phyloP scores from a whole-genome alignment of 805 yeast genomes.

The Candida khao-thaluensis region DNA sequence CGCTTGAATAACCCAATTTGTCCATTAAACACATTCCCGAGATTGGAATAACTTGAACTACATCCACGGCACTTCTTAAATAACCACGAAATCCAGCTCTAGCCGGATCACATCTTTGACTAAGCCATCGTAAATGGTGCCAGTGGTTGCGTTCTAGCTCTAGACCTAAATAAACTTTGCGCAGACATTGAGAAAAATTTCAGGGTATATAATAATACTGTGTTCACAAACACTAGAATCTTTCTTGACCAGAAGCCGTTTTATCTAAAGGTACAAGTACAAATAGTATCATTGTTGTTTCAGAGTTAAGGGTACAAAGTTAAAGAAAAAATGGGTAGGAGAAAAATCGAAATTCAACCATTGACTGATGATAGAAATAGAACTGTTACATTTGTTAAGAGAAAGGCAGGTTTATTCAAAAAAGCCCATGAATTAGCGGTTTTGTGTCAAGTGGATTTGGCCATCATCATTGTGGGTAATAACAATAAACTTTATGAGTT shows the following conservation, averaged over 20 bases:
- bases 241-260: too few species aligned
- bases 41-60: too few species aligned
- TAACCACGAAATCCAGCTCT: too few species aligned
- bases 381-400: conserved; percentile 83
- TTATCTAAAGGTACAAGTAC: too few species aligned
- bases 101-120: too few species aligned
- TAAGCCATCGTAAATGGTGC: neutral
- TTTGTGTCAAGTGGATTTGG: conserved; percentile 88
- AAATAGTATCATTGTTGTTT: too few species aligned
- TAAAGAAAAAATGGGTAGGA: conserved; percentile 81
- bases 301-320: too few species aligned
- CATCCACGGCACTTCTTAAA: too few species aligned
- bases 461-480: conserved; percentile 82
- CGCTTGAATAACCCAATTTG: too few species aligned
- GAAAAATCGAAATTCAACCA: conserved; percentile 92
- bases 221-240: too few species aligned
- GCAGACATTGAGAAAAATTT: conserved; percentile 3
- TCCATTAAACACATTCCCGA: too few species aligned
- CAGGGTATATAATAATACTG: conserved; percentile 5
- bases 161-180: conserved; percentile 2
- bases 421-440: conserved; percentile 86
- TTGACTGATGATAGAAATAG: conserved; percentile 85
- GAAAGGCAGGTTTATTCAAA: conserved; percentile 91
- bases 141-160: neutral
- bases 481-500: conserved; percentile 84